Evolutionary conservation across 306 rosid species (phyloP), one percentile per base, ranked within the genome.

Genomic region (Quercus glauca): DNA sequence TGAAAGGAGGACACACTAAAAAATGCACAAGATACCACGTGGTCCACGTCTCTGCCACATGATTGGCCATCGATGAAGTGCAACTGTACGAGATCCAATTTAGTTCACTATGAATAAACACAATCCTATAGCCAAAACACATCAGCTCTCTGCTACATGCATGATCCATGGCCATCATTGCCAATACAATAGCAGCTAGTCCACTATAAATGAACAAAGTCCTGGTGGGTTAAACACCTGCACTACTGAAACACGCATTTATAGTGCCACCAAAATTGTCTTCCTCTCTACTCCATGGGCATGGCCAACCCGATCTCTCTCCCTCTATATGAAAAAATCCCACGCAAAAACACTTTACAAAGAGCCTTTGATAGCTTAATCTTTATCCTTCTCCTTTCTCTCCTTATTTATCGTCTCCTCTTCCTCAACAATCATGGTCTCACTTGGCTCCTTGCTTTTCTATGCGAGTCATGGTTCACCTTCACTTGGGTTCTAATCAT

Each of bases 391-490:
- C 85, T 84, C 4, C 55, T 86, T 21, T 79, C 69, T 64, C 78
- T 91, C n/a, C 86, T 89, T 15, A 31, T 23, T 23, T 79, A 88
- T 77, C 89, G 96, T 17, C 20, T 88, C 11, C 71, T 59, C 43
- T 76, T 81, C 0, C 17, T 68, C 41, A 18, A 17, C 12, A 25
- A 51, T 73, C 82, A 79, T 60, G 86, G 80, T 21, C 65, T 81
- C 78, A 75, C 89, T 31, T 87, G 88, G 71, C 73, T 87, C 10
- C 78, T 86, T 28, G 97, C 98, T 72, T 85, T 91, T 25, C 18
- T 88, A 1, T 93, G 90, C 43, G 98, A 91, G 76, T 83, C 80
- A 1, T 91, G 90, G 87, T 93, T 93, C 83, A 52, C 93, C 78
- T 78, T 83, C 86, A 33, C 61, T 5, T 84, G 88, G 91, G 0